These are phyloP conservation scores for Russula foetens DNA, from an alignment of 768 basidiomycete genomes.

Conservation along the genomic window DNA sequence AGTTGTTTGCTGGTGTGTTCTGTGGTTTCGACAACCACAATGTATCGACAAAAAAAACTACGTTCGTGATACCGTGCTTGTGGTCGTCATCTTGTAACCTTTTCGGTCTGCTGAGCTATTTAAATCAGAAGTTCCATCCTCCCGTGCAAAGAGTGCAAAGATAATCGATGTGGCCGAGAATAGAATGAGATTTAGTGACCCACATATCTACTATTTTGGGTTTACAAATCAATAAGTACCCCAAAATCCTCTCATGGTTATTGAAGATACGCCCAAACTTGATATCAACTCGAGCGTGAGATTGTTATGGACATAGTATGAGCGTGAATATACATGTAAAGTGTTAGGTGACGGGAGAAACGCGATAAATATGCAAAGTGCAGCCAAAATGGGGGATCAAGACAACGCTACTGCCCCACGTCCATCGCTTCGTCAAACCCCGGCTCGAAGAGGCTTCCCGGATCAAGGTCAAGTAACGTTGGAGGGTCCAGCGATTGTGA, in stretches of 20 bases:
- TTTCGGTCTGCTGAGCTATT: neutral
- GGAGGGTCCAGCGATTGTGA: neutral
- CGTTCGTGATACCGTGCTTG: neutral
- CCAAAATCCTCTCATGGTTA: too few species aligned
- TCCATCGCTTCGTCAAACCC: slow-evolving; percentile 14
- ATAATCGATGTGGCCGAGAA: too few species aligned
- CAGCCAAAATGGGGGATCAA: neutral
- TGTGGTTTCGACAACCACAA: neutral
- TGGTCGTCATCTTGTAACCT: neutral
- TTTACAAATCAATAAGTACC: too few species aligned
- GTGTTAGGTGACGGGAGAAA: neutral
- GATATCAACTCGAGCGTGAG: too few species aligned
- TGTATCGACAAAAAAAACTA: neutral
- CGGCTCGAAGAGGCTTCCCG: neutral
- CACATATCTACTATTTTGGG: too few species aligned
- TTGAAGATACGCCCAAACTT: neutral
- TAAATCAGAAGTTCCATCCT: neutral
- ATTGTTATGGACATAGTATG: neutral
- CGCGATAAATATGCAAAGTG: neutral
- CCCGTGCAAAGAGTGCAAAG: neutral
- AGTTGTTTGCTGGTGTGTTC: neutral
- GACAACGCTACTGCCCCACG: neutral
- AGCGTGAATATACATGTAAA: neutral
- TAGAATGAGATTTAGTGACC: too few species aligned
- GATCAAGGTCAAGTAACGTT: neutral